Evolutionary conservation across 2,329 filamentous ascomycete genomes (phyloP), one percentile per base, ranked within the genome.

Genomic region (Stemphylium vesicarium): DNA sequence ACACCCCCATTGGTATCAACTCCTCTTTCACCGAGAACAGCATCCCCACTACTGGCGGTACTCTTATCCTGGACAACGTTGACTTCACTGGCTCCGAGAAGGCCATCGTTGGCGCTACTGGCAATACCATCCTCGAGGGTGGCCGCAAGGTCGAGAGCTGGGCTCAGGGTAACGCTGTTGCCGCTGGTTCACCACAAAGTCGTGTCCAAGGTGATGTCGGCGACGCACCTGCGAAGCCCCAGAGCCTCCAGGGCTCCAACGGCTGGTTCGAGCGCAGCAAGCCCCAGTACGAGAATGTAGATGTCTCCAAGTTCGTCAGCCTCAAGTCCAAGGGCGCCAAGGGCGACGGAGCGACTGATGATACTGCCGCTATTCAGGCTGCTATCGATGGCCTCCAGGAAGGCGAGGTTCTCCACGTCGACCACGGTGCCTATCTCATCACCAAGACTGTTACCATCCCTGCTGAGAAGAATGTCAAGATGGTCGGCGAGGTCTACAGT

Each of bases 401-500:
- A 1, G 85, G 85, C 60, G 80, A 87, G 63, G 79, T 88, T 42
- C 80, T 88, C 15, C 87, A 85, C 75, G 86, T 86, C 65, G 85
- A 88, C 62, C 84, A 88, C 63, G 86, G 85, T 53, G 82, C 84
- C 20, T 88, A 88, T 70, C 69, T 86, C 31, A 79, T 88, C 70
- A 84, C 80, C 20, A 78, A 83, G 56, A 88, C 86, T 4, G 76
- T 88, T 69, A 81, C 79, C 49, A 79, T 88, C 2, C 85, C 85
- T 7, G 72, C 74, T 33, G 76, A 75, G 54, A 89, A 89, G 80
- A 85, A 92, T 69, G 87, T 94, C 79, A 90, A 88, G 78, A 93
- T 98, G 71, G 91, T 90, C 7, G 94, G 94, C 67, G 92, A 97
- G 78, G 87, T 96, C 72, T 96, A 91, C 91, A 89, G 94, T 2